A percentile compares a stretch with the other conserved stretches of the same genome.
These are phyloP conservation scores for Fraxinus paxiana DNA, from an alignment of 305 asterid species.

Conservation along the genomic window DNA sequence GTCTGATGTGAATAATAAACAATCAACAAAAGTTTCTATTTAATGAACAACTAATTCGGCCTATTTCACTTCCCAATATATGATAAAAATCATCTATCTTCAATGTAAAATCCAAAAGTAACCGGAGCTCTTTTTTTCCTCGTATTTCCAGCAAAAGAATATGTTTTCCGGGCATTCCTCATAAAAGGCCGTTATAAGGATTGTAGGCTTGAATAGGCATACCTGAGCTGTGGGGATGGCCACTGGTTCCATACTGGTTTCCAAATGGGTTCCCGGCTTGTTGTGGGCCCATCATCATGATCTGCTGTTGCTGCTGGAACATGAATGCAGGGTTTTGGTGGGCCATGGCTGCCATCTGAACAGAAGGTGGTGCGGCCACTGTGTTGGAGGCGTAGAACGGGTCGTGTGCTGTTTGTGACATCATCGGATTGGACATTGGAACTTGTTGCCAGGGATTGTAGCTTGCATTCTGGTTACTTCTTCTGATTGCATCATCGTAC, in stretches of 20 bases:
- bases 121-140: conserved; percentile 21
- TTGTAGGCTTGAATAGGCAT: conserved; percentile 73
- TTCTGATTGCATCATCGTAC: conserved; percentile 85
- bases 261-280: conserved; percentile 66
- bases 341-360: conserved; percentile 68
- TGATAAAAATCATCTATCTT: conserved; percentile 40
- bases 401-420: conserved; percentile 44
- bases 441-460: conserved; percentile 89
- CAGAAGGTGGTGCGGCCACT: conserved; percentile 58
- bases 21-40: conserved; percentile 31
- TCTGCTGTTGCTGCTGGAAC: conserved; percentile 52
- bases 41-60: conserved; percentile 54
- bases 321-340: conserved; percentile 55
- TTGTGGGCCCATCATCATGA: conserved; percentile 64
- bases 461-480: conserved; percentile 63
- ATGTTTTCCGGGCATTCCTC: conserved; percentile 17
- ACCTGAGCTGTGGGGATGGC: conserved; percentile 53
- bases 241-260: conserved; percentile 43
- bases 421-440: conserved; percentile 40
- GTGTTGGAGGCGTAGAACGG: conserved; percentile 68
- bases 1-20: conserved; percentile 30
- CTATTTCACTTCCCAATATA: conserved; percentile 45
- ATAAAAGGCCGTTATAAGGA: conserved; percentile 72
- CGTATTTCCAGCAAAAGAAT: conserved; percentile 8
- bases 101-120: conserved; percentile 27